Percentiles rank a stretch among this genome's conserved stretches.
Conservation (phyloP, 768 basidiomycete species). For the Tephrocybe sp. region DNA sequence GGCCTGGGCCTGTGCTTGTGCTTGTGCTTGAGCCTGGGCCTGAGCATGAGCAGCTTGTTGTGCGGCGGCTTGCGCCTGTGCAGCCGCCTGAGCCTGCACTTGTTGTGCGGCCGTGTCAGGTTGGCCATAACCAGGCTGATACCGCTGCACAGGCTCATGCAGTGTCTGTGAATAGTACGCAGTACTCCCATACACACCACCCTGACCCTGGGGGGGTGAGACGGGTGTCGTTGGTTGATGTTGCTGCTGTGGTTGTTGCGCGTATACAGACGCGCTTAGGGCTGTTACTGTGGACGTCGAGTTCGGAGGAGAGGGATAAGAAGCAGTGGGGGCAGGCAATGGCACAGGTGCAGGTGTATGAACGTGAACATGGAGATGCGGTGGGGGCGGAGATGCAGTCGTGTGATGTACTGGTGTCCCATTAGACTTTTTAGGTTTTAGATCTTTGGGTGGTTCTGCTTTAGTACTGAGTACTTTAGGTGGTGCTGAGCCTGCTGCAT, state of each 20-base stretch:
- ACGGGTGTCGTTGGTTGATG: background rate
- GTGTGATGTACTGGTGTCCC: background rate
- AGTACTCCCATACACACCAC: too few species aligned
- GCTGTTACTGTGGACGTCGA: background rate
- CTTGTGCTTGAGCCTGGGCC: background rate
- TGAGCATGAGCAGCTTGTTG: background rate
- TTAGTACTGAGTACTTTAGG: background rate
- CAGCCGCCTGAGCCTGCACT: background rate
- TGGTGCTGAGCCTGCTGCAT: background rate
- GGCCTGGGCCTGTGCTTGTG: background rate
- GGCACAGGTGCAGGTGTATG: background rate
- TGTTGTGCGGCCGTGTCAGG: background rate
- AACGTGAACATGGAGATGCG: background rate
- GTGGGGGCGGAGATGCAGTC: background rate
- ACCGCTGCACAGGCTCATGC: background rate
- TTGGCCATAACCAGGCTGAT: background rate
- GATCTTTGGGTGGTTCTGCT: constrained; percentile 2
- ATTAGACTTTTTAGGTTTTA: background rate
- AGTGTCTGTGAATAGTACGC: background rate
- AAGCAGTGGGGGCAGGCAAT: background rate
- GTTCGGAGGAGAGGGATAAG: background rate
- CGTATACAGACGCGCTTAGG: background rate
- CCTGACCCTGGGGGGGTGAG: background rate
- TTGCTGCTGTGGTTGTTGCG: background rate
- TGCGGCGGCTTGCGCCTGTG: background rate